A percentile compares a stretch with the other conserved stretches of the same genome.
phyloP scores from a whole-genome alignment of 768 basidiomycete genomes.

The Antrodiella citrinella region DNA sequence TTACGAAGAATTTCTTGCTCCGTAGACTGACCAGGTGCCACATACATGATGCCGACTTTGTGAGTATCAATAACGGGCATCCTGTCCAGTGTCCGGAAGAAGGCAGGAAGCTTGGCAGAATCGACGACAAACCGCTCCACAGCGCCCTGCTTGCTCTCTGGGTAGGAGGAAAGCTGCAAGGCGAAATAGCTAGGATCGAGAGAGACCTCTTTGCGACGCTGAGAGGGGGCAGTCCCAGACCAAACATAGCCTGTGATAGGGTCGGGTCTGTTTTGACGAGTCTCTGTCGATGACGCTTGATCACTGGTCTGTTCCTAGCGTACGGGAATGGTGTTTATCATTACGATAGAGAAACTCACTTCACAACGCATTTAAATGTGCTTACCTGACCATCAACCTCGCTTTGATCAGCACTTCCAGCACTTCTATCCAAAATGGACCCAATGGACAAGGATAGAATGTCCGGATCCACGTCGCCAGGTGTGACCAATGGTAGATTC shows the following conservation, averaged over 20 bases:
- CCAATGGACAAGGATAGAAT: constrained; percentile 60
- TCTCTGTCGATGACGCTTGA: too few species aligned
- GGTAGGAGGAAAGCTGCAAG: constrained; percentile 78
- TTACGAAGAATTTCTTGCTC: constrained; percentile 87
- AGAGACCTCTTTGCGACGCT: constrained; percentile 77
- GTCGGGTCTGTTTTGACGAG: constrained; percentile 55
- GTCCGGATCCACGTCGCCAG: constrained; percentile 82
- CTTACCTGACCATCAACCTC: background rate
- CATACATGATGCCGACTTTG: constrained; percentile 94
- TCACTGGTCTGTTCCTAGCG: too few species aligned
- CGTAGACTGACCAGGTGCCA: constrained; percentile 80
- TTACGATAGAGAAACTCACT: too few species aligned
- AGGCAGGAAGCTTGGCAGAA: constrained; percentile 44
- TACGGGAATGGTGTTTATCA: too few species aligned
- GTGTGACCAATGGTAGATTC: constrained; percentile 79
- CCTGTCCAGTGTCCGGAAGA: constrained; percentile 64
- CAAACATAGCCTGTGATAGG: constrained; percentile 83
- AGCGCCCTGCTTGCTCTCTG: constrained; percentile 40
- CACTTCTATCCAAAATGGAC: constrained; percentile 61
- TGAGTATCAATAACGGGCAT: constrained; percentile 96
- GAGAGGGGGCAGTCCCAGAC: constrained; percentile 80
- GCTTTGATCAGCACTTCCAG: background rate
- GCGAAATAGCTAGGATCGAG: constrained; percentile 83
- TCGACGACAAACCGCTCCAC: constrained; percentile 42
- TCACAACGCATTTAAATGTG: too few species aligned